These are phyloP conservation scores for Dothistroma septosporum DNA, from an alignment of 2,329 filamentous ascomycete species.

Conservation along the genomic window DNA sequence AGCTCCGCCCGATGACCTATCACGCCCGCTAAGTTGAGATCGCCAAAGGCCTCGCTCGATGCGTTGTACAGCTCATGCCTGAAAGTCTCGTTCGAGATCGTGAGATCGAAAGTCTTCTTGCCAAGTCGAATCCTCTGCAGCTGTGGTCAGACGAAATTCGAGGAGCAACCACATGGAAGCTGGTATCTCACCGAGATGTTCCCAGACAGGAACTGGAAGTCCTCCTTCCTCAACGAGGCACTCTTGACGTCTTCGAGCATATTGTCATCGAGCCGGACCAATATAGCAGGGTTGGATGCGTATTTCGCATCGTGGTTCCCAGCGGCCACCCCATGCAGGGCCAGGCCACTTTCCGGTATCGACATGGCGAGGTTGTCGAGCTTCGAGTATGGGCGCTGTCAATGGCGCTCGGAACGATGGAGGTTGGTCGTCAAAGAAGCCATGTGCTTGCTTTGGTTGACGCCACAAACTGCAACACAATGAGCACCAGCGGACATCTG, in stretches of 20 bases:
- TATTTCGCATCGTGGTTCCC: conserved; percentile 17
- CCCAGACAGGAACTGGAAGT: conserved; percentile 34
- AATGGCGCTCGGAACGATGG: conserved; percentile 6
- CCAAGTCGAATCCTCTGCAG: conserved; percentile 53
- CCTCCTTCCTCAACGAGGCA: conserved; percentile 27
- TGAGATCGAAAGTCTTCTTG: conserved; percentile 53
- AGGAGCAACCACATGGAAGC: neutral
- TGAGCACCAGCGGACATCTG: conserved; percentile 15
- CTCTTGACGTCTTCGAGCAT: conserved; percentile 34
- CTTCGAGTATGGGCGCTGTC: conserved; percentile 4
- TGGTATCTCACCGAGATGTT: conserved; percentile 32
- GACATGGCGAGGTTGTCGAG: conserved; percentile 14
- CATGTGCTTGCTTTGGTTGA: conserved; percentile 22
- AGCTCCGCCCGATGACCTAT: conserved; percentile 52
- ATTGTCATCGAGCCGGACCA: conserved; percentile 31
- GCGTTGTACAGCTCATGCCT: conserved; percentile 56
- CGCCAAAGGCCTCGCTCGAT: conserved; percentile 40
- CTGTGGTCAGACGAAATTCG: neutral
- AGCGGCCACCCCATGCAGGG: conserved; percentile 26
- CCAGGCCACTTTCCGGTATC: conserved; percentile 24
- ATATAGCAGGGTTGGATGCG: conserved; percentile 25
- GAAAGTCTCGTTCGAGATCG: conserved; percentile 50
- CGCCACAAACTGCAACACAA: conserved; percentile 22
- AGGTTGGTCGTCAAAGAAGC: conserved; percentile 16
- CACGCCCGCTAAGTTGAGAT: conserved; percentile 53